phyloP scores from a whole-genome alignment of 1,139 yeast genomes.

The Wickerhamomyces sp. region DNA sequence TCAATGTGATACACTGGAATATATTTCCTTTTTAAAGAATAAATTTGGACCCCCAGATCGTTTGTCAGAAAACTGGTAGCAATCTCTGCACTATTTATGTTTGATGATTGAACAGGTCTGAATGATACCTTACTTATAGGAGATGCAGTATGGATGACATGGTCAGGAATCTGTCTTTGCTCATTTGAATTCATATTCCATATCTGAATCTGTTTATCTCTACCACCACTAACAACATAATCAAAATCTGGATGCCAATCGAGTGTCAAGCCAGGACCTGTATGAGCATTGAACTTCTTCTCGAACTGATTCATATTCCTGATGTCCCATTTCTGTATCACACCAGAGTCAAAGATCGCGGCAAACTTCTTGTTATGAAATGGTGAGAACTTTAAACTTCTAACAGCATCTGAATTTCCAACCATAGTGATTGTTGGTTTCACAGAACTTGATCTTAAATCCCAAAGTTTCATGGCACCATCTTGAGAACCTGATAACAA shows the following conservation, averaged over 20 bases:
- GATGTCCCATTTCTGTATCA: conserved; percentile 78
- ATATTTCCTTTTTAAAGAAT: conserved; percentile 67
- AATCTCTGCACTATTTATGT: conserved; percentile 47
- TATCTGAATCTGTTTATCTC: conserved; percentile 78
- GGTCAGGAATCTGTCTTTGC: conserved; percentile 50
- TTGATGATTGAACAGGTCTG: conserved; percentile 42
- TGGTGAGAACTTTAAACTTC: conserved; percentile 58
- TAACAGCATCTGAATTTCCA: conserved; percentile 51
- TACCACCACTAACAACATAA: conserved; percentile 85
- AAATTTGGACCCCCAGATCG: conserved; percentile 69
- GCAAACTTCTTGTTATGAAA: conserved; percentile 46
- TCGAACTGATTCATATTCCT: conserved; percentile 58
- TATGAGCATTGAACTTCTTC: conserved; percentile 77
- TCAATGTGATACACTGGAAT: conserved; percentile 69
- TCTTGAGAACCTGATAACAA: conserved; percentile 88
- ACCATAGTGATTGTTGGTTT: conserved; percentile 26
- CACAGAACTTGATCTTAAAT: conserved; percentile 48
- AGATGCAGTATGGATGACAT: conserved; percentile 69
- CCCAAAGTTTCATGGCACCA: conserved; percentile 87
- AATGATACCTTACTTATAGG: conserved; percentile 51
- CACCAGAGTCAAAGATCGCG: conserved; percentile 87
- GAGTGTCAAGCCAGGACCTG: conserved; percentile 84
- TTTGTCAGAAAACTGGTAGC: conserved; percentile 77
- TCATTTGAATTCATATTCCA: conserved; percentile 53
- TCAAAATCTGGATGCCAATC: conserved; percentile 87